Evolutionary conservation across 164 flowering plant species (phyloP).

Genomic region (Umbilicus rupestris): DNA sequence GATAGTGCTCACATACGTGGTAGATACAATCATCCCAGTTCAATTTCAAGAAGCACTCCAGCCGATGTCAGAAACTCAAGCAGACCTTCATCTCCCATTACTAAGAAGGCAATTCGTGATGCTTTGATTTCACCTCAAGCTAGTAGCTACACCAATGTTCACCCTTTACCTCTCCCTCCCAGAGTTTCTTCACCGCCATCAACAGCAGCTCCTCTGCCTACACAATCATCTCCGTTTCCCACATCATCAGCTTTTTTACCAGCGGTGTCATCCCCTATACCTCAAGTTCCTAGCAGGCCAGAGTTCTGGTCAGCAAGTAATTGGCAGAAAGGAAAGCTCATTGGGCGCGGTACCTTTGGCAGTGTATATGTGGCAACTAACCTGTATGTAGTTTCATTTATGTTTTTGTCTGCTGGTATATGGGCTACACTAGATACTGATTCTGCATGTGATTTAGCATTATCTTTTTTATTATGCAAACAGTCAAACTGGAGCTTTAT

Average conservation of each 20-base stretch:
- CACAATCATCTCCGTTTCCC: conserved; percentile 37
- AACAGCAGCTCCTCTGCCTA: conserved; percentile 8
- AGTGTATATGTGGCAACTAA: conserved; percentile 81
- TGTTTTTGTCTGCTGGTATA: not conserved
- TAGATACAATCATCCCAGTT: conserved; percentile 45
- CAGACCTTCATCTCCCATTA: conserved; percentile 42
- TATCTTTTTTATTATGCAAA: conserved; percentile 5
- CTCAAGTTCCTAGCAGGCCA: conserved; percentile 26
- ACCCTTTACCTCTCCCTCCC: conserved; percentile 75
- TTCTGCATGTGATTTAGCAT: not conserved
- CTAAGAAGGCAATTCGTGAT: conserved; percentile 30
- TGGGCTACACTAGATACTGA: conserved; percentile 6
- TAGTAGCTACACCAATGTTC: conserved; percentile 31
- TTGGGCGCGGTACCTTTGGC: conserved; percentile 97
- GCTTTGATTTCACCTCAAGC: conserved; percentile 15
- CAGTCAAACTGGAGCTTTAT: conserved; percentile 84
- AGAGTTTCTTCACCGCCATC: conserved; percentile 26
- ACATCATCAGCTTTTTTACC: conserved; percentile 47
- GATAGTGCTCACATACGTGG: conserved; percentile 40
- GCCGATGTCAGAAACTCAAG: conserved; percentile 22
- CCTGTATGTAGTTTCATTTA: conserved; percentile 27
- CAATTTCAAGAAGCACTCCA: conserved; percentile 26
- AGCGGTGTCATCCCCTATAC: conserved; percentile 24
- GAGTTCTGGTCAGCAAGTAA: conserved; percentile 37
- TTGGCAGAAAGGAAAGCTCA: conserved; percentile 90